Evolutionary conservation across 2,329 filamentous ascomycete species (phyloP).

Genomic region (Dactylellina haptotyla): DNA sequence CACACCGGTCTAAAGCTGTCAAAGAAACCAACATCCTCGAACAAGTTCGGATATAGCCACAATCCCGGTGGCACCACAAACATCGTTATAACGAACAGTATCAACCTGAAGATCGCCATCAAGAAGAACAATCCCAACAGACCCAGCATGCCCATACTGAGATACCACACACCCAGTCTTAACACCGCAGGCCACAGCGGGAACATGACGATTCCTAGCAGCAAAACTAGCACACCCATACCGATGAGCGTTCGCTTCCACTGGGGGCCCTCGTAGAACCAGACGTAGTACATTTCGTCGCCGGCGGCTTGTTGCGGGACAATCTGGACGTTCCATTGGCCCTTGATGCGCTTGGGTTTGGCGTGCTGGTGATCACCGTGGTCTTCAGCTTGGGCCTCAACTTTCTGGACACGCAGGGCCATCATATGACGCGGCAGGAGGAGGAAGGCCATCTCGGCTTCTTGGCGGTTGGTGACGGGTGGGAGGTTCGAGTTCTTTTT

Average conservation of each 20-base stretch:
- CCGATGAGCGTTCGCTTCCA: constrained; percentile 94
- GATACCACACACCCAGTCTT: constrained; percentile 94
- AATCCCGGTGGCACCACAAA: constrained; percentile 84
- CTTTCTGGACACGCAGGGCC: constrained; percentile 86
- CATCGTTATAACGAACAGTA: constrained; percentile 92
- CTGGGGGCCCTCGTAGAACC: constrained; percentile 94
- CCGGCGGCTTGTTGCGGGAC: constrained; percentile 92
- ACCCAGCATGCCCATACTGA: constrained; percentile 91
- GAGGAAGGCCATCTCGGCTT: constrained; percentile 93
- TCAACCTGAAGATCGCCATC: constrained; percentile 96
- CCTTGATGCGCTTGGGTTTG: constrained; percentile 91
- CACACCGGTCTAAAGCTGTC: constrained; percentile 95
- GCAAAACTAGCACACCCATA: constrained; percentile 79
- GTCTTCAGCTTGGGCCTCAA: constrained; percentile 67
- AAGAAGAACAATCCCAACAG: constrained; percentile 92
- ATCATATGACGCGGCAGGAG: constrained; percentile 93
- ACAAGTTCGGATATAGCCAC: constrained; percentile 98
- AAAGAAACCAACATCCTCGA: constrained; percentile 98
- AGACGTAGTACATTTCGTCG: constrained; percentile 93
- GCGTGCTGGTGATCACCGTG: constrained; percentile 75
- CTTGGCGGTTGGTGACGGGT: constrained; percentile 84
- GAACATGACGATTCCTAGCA: constrained; percentile 92
- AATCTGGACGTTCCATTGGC: constrained; percentile 93
- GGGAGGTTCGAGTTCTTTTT: constrained; percentile 91
- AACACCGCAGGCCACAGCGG: constrained; percentile 93